These are phyloP conservation scores for Calonectria hongkongensis DNA, from an alignment of 2,329 filamentous ascomycete genomes.

Conservation along the genomic window DNA sequence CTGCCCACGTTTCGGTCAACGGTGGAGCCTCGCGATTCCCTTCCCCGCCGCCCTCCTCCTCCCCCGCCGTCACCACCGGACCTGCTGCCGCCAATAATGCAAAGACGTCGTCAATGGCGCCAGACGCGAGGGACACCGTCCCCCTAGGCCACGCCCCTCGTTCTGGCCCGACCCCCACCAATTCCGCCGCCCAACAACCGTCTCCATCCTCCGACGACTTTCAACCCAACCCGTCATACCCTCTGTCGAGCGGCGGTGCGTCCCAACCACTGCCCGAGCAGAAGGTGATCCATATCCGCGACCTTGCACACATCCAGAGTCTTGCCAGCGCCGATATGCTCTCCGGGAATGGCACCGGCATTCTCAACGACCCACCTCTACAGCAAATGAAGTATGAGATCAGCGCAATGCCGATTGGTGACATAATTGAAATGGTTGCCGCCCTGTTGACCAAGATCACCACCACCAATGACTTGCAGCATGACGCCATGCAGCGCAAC, in stretches of 20 bases:
- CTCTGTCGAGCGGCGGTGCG: conserved; percentile 53
- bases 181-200: conserved; percentile 53
- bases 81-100: conserved; percentile 64
- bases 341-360: conserved; percentile 68
- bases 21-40: conserved; percentile 70
- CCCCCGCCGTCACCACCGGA: conserved; percentile 64
- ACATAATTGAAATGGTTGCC: conserved; percentile 99
- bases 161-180: conserved; percentile 46
- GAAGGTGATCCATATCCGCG: conserved; percentile 85
- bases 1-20: conserved; percentile 56
- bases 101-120: conserved; percentile 69
- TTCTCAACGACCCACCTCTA: conserved; percentile 69
- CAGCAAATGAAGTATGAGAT: conserved; percentile 89
- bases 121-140: conserved; percentile 59
- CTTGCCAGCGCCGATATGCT: conserved; percentile 87
- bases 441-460: conserved; percentile 98
- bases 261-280: conserved; percentile 61
- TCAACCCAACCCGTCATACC: conserved; percentile 62
- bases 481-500: conserved; percentile 89
- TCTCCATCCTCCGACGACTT: conserved; percentile 62
- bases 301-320: conserved; percentile 92
- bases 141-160: conserved; percentile 53
- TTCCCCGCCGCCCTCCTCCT: conserved; percentile 73
- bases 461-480: conserved; percentile 94
- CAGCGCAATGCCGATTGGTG: conserved; percentile 95